A percentile compares a stretch with the other conserved stretches of the same genome.
phyloP scores from a whole-genome alignment of 257 asterid genomes.

The Forsythia suspensa region DNA sequence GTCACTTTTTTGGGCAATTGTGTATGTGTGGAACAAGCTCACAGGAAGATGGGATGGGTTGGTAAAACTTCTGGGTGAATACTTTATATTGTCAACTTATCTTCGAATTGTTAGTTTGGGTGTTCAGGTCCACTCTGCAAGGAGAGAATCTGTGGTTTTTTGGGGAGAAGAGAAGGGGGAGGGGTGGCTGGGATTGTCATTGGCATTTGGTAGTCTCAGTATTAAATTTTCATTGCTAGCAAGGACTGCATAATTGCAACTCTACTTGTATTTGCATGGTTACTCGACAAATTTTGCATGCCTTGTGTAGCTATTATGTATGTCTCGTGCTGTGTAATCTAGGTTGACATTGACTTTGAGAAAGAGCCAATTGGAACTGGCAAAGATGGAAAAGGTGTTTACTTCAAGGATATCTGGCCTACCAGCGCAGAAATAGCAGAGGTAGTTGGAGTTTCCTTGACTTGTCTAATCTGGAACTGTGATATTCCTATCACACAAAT shows the following conservation, averaged over 20 bases:
- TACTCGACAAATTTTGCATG: neutral
- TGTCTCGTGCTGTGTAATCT: constrained; percentile 21
- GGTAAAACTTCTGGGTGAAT: neutral
- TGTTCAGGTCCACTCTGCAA: neutral
- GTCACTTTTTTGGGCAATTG: neutral
- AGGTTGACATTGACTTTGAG: constrained; percentile 93
- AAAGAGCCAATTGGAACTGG: constrained; percentile 89
- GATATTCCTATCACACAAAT: neutral
- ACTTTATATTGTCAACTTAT: neutral
- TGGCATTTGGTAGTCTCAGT: neutral
- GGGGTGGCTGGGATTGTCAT: neutral
- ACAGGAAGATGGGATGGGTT: neutral
- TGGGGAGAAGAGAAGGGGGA: neutral
- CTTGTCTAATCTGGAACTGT: neutral
- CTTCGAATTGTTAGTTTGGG: neutral
- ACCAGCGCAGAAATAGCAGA: constrained; percentile 81
- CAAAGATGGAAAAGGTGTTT: constrained; percentile 74
- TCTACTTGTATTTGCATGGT: neutral
- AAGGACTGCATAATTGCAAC: neutral
- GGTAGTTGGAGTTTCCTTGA: constrained; percentile 33
- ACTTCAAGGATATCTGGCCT: constrained; percentile 90
- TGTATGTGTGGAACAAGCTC: neutral
- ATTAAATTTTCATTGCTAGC: neutral
- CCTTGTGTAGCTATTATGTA: neutral
- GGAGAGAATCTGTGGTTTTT: neutral